Conservation (phyloP, 192 early-diverging fungal genomes). For the Rhizophlyctis rosea region DNA sequence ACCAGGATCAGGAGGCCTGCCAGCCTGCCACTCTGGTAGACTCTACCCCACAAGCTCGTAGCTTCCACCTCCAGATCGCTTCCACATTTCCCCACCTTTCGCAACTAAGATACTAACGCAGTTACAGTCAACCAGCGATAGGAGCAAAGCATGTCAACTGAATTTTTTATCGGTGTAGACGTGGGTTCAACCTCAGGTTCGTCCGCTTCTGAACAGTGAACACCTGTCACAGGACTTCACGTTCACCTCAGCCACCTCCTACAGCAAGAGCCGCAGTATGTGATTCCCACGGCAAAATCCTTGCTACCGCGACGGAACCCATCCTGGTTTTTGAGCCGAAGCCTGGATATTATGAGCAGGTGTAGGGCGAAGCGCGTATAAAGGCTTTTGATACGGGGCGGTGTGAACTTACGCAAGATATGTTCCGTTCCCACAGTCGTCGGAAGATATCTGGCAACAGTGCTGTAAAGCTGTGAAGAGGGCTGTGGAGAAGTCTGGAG, state of each 20-base stretch:
- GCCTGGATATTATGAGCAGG: conserved; percentile 62
- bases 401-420: neutral
- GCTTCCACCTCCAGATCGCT: no score
- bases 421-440: conserved; percentile 30
- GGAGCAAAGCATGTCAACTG: no score
- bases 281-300: conserved; percentile 42
- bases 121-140: no score
- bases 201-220: neutral
- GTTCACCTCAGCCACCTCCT: neutral
- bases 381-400: no score
- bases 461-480: conserved; percentile 44
- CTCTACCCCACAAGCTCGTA: no score
- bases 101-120: no score
- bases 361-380: conserved; percentile 2
- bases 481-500: conserved; percentile 28
- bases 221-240: neutral
- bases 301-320: conserved; percentile 42
- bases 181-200: conserved; percentile 49
- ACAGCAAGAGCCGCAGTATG: conserved; percentile 50
- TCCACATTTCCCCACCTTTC: no score
- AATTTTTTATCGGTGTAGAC: conserved; percentile 57
- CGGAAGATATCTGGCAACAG: conserved; percentile 63
- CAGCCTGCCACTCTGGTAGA: no score
- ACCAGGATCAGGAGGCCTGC: no score
- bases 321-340: conserved; percentile 43